Base-by-base conservation (phyloP, 441 rosid species). In the Geranium incanum region DNA sequence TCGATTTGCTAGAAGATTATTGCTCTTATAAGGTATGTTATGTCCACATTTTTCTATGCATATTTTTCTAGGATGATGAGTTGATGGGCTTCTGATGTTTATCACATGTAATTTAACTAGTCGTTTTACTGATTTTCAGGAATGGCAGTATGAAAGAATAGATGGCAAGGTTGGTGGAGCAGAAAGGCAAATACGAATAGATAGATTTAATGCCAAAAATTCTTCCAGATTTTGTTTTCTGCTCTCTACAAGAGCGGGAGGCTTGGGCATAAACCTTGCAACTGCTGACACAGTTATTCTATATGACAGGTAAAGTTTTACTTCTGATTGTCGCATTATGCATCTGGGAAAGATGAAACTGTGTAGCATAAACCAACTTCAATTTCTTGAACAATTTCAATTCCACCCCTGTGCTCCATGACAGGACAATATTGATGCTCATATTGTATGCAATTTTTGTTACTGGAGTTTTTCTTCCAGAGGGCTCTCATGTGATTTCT, bases 121-220 rank as follows among this genome's bases (percentile, higher is more conserved):
- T 65, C 5, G 52, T 59, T 70, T 57, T 50, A 74, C 64, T 74
- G 57, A 76, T 70, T 70, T 45, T 68, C 89, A 95, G 99, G 86
- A 85, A 75, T 95, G 98, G 99, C 84, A 36, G 19, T 91, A 91
- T 71, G 99, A 95, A 78, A 83, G 99, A 71, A 95, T 95, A 81
- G 99, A 95, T 85, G 99, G 98, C 69, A 93, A 89, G 79, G 98
- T 93, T 80, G 98, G 89, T 76, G 99, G 99, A 76, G 98, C 97
- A 68, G 99, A 95, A 81, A 85, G 99, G 83, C 98, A 95, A 84
- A 79, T 95, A 70, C 92, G 98, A 59, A 95, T 95, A 70, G 99
- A 95, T 83, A 88, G 97, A 66, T 93, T 91, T 77, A 93, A 93
- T 81, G 89, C 92, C 71, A 86, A 84, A 80, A 88, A 85, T 78